Evolutionary conservation across 2,329 filamentous ascomycete species (phyloP).

Genomic region (Phoma sp.): DNA sequence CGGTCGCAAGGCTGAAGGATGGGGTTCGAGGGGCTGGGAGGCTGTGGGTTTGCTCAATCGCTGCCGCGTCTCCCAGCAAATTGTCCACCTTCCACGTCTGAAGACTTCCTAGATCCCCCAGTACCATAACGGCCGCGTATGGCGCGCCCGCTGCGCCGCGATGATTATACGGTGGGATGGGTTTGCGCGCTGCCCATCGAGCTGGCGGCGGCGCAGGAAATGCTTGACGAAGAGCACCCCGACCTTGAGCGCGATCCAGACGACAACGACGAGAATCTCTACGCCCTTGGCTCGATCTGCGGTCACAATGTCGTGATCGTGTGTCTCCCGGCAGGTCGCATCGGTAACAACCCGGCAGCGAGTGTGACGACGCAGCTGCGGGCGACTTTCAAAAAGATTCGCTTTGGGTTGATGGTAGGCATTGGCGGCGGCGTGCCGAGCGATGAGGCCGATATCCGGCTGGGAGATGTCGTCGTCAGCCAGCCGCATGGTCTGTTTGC

Average conservation of each 20-base stretch:
- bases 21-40: constrained; percentile 19
- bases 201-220: constrained; percentile 17
- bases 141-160: constrained; percentile 2
- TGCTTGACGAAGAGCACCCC: constrained; percentile 11
- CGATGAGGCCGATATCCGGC: constrained; percentile 23
- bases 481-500: constrained; percentile 12
- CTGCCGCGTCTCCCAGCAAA: neutral
- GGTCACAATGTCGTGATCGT: constrained; percentile 41
- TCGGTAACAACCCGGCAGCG: constrained; percentile 45
- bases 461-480: constrained; percentile 35
- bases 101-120: neutral
- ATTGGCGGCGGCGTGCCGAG: constrained; percentile 46
- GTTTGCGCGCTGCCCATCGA: constrained; percentile 23
- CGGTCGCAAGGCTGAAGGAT: constrained; percentile 27
- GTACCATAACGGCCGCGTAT: neutral
- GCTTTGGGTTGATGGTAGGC: constrained; percentile 53
- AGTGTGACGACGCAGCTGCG: constrained; percentile 40
- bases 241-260: neutral
- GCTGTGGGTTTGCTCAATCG: neutral
- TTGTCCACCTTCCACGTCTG: too few relatives aligned
- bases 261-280: constrained; percentile 29
- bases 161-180: constrained; percentile 24
- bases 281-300: constrained; percentile 31
- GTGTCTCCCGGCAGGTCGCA: constrained; percentile 29
- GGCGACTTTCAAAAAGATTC: constrained; percentile 41